Evolutionary conservation across 1,284 basidiomycete species (phyloP), one percentile per base, ranked within the genome.

Genomic region (Rhodotorula mucilaginosa): DNA sequence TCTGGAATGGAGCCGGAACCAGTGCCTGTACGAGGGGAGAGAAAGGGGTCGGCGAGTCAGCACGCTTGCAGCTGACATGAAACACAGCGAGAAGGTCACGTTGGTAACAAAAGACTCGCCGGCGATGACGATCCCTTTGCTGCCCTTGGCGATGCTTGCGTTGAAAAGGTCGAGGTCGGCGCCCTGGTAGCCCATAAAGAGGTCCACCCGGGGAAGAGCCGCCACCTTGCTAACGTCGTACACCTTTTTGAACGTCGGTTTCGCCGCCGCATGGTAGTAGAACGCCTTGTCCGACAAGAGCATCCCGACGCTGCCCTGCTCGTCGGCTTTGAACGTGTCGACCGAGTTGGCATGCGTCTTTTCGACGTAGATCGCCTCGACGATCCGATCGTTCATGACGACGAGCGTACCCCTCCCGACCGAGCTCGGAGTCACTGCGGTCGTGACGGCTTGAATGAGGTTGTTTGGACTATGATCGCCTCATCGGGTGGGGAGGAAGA

Each of bases 321-420:
- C 79, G 16, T 70, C 66, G 0, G 80, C 78, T 39, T 77, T 74
- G 74, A 81, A 81, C 0, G 80, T 81, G 68, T 81, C 79, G n/a
- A 80, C 68, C 5, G 70, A 66, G 61, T 79, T 79, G 7, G 67
- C 69, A 58, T 67, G 61, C 18, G 49, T 51, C 47, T 46, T 64
- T 4, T 52, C 51, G 29, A 51, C 47, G 64, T 49, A 48, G 34
- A 26, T 5, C 34, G 66, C 57, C n/a, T 34, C n/a, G 61, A 29
- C 49, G 64, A 81, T 79, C 21, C 79, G 73, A 67, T 81, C 80
- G 69, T 81, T 81, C 57, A 81, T 70, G 21, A 77, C 75, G 63
- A 81, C 72, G 62, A 80, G 67, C 2, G 77, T 76, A 18, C 80
- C 80, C 13, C 80, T 77, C 23, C 75, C 71, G 29, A 68, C 31